Base-by-base conservation (phyloP, 345 rosid genomes). In the Microthlaspi erraticum region DNA sequence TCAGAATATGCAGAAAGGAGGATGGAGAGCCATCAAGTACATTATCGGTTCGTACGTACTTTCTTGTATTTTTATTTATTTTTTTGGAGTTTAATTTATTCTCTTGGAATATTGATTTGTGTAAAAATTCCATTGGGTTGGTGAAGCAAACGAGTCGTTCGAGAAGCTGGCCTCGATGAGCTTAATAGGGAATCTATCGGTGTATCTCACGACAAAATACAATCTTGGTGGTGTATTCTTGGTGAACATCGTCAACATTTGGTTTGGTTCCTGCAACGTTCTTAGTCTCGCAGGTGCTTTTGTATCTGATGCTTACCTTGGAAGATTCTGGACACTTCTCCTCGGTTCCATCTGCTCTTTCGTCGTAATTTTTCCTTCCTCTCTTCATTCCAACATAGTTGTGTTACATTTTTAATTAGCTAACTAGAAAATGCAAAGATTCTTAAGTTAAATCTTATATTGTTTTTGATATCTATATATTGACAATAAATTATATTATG, bases 161-260 rank as follows among this genome's bases (percentile, higher is more conserved):
- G 96, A 88, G 84, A 90, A 86, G 76, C 66, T 85, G 68, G 93
- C 97, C 11, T 88, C 90, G 1, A 82, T 88, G 90, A 78, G 92
- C 56, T 67, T 88, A 71, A 75, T 88, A 26, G 80, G 83, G 36
- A 83, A 86, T 66, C 39, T 88, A 45, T 68, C 82, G 20, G 79
- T 89, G 45, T 86, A 84, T 75, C 77, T 90, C 66, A 76, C 77
- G 20, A 76, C 23, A 2, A 73, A 78, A 44, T 90, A 86, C 81
- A 80, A 85, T 72, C 70, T 88, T 70, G 87, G 80, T 36, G 90
- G 92, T 39, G 79, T 85, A 3, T 63, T 54, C 63, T 64, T 82
- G 79, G 86, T 86, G 32, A 90, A 80, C 51, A 84, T 86, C 20
- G 60, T 78, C 57, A 82, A 71, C 64, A 66, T 86, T 31, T 85